Base-by-base conservation (phyloP, 2,329 filamentous ascomycete species). In the Curvularia hawaiiensis region DNA sequence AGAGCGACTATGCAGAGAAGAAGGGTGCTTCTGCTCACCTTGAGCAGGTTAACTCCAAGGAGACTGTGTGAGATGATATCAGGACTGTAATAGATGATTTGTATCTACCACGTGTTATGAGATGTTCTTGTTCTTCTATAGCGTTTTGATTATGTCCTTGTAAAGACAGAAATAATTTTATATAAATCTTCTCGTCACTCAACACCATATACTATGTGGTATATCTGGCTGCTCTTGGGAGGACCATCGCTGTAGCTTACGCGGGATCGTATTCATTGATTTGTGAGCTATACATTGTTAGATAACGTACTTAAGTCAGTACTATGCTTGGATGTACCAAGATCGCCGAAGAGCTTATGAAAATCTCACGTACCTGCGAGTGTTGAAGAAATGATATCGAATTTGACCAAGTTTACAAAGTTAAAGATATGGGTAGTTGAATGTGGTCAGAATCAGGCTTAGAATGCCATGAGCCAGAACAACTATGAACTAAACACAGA, bases 1-100 rank as follows among this genome's bases (percentile, higher is more conserved):
- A 66, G 30, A 65, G 64, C 50, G 68, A 67, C 33, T 60, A 60
- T 33, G 52, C 57, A 14, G 69, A 71, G 53, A 69, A 73, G 62
- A 67, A 66, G 35, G 65, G 57, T 26, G 61, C 59, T 8, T 54
- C 55, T n/a, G 55, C 67, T 4, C 69, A 72, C 48, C 56, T 73
- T 22, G 70, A 73, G 63, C 40, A 68, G 30, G 61, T 73, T 18
- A 47, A 52, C 38, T 66, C 67, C 16, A 67, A 63, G 50, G 48
- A 60, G 2, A n/a, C 24, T 18, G 28, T 31, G n/a, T 28, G 33
- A 40, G 5, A 28, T 40, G 22, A 39, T 49, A 26, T 28, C 10
- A 26, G 30, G 12, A 18, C 22, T 30, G 26, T 14, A 11, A 52
- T 30, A 35, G 26, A 55, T 48, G 48, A 56, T 38, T 48, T 58